Base-by-base conservation (phyloP, 345 rosid species). In the Chamaenerion angustifolium region DNA sequence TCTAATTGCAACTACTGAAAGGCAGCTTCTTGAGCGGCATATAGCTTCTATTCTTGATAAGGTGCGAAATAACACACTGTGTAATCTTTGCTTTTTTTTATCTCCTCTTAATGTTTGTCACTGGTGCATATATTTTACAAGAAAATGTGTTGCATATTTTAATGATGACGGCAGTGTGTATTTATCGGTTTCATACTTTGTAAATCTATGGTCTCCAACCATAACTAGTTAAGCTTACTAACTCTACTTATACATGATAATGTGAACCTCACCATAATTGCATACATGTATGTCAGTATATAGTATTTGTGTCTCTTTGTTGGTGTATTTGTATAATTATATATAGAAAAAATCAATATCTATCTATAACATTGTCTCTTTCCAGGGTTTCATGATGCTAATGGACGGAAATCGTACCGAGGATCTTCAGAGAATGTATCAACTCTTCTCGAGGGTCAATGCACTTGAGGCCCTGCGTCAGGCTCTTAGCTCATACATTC, bases 331-430 rank as follows among this genome's bases (percentile, higher is more conserved):
- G 4, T 31, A 31, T 31, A 31, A 31, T 31, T 8, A 31, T 31
- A 5, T 31, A 31, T 8, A 31, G 37, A 31, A 31, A 31, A 31
- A 31, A 31, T 31, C 37, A 31, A 31, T 31, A 31, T 31, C 37
- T 31, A 31, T 21, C 3, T 31, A 31, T 31, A 1, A 31, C 8
- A 31, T 31, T 31, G 37, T 31, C 37, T 18, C 27, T 47, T 13
- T 17, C 27, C 52, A 92, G 98, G 98, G 98, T 7, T 92, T 83
- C 64, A 80, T 70, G 43, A 67, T 74, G 72, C 72, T 87, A 59
- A 86, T 87, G 96, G 93, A 87, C 70, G 96, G 95, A 31, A 85
- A 82, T 60, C 87, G 96, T 46, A 69, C 75, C 42, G 89, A 76
- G 76, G 98, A 92, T 74, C 87, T 92, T 55, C 71, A 71, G 66